Evolutionary conservation across 257 asterid genomes (phyloP).

Genomic region (Nicotiana tomentosiformis): DNA sequence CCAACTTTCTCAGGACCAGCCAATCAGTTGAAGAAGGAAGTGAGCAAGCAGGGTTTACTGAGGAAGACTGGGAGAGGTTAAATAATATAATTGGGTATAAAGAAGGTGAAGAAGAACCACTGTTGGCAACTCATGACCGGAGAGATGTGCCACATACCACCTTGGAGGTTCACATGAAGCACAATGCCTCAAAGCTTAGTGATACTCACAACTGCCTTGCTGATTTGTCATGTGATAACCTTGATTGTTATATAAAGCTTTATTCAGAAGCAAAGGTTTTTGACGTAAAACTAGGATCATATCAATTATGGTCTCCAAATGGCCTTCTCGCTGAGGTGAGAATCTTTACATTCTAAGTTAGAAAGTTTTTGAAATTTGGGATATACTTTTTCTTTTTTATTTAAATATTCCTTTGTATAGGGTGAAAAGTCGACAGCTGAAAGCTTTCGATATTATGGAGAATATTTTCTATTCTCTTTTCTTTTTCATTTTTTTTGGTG

Average conservation of each 20-base stretch:
- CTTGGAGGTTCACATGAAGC: slow-evolving; percentile 89
- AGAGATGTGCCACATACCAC: slow-evolving; percentile 52
- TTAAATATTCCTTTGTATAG: neutral
- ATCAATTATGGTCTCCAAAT: slow-evolving; percentile 77
- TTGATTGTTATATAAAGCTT: slow-evolving; percentile 67
- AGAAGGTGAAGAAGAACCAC: slow-evolving; percentile 61
- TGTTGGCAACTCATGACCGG: slow-evolving; percentile 34
- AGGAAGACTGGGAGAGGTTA: slow-evolving; percentile 92
- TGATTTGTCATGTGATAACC: slow-evolving; percentile 88
- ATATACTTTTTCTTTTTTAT: neutral
- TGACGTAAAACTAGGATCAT: slow-evolving; percentile 83
- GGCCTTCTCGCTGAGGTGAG: slow-evolving; percentile 92
- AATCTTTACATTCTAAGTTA: slow-evolving; percentile 5
- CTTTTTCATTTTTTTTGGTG: neutral
- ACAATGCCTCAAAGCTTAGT: slow-evolving; percentile 87
- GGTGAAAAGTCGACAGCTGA: neutral
- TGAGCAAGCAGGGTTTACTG: slow-evolving; percentile 68
- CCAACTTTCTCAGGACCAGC: slow-evolving; percentile 48
- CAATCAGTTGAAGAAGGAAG: slow-evolving; percentile 61
- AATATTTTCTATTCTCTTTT: neutral
- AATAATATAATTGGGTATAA: slow-evolving; percentile 83
- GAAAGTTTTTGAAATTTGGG: neutral
- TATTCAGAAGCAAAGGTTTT: slow-evolving; percentile 72
- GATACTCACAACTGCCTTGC: slow-evolving; percentile 73
- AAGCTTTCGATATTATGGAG: neutral